phyloP scores from a whole-genome alignment of 2,329 filamentous ascomycete genomes.

The Aspergillus ruber region DNA sequence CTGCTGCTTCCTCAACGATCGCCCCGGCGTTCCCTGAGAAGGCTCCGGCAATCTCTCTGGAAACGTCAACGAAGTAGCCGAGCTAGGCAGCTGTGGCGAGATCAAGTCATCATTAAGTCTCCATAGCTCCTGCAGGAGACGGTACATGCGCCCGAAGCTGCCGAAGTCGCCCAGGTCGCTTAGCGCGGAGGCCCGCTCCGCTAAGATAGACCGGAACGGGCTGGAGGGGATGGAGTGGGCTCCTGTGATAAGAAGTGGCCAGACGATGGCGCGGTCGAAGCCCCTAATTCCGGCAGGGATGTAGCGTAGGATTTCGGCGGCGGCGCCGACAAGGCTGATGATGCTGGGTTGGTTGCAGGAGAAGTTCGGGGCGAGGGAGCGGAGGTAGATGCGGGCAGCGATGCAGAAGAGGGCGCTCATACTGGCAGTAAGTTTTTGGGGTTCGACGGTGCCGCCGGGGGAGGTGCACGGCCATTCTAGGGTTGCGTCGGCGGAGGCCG shows the following conservation, averaged over 20 bases:
- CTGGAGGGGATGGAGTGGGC: conserved; percentile 67
- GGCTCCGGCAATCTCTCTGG: conserved; percentile 1
- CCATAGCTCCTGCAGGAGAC: conserved; percentile 78
- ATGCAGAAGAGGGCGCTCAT: conserved; percentile 85
- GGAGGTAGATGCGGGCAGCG: conserved; percentile 88
- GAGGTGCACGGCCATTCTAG: conserved; percentile 50
- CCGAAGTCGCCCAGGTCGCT: conserved; percentile 73
- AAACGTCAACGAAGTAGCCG: not conserved
- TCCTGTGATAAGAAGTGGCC: conserved; percentile 85
- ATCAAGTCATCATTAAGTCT: conserved; percentile 57
- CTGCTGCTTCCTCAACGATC: conserved; percentile 45
- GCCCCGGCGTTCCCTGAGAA: conserved; percentile 4
- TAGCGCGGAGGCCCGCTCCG: conserved; percentile 64
- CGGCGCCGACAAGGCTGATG: conserved; percentile 66
- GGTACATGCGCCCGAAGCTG: conserved; percentile 75
- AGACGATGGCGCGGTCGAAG: conserved; percentile 83
- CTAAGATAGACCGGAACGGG: conserved; percentile 69
- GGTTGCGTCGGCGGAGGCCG: conserved; percentile 60
- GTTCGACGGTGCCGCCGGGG: conserved; percentile 63
- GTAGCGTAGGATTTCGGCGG: conserved; percentile 67
- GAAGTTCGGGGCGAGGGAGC: conserved; percentile 84
- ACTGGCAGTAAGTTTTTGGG: conserved; percentile 76
- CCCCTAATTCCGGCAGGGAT: conserved; percentile 74
- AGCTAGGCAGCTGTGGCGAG: not conserved
- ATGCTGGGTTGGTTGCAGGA: conserved; percentile 66